These are phyloP conservation scores for Helotiales sp. DNA, from an alignment of 2,329 filamentous ascomycete genomes.

Conservation along the genomic window DNA sequence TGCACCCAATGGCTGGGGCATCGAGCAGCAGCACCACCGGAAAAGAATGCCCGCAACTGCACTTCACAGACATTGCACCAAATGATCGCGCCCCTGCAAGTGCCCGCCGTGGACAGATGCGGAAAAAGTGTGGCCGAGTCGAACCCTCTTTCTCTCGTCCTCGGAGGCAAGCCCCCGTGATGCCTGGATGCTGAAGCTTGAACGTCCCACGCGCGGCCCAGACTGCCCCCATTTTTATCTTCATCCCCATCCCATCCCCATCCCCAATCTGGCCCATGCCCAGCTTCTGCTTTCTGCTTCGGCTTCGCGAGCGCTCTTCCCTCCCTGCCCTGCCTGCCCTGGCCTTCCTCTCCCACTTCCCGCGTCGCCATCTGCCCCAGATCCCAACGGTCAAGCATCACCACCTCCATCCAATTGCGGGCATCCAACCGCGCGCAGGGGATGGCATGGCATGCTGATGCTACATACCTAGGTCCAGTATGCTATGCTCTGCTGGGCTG, in stretches of 20 bases:
- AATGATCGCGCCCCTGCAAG: not conserved
- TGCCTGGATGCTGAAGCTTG: not conserved
- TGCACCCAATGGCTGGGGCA: not conserved
- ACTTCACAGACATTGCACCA: not conserved
- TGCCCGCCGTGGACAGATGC: constrained; percentile 9
- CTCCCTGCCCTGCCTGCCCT: constrained; percentile 5
- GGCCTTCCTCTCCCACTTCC: constrained; percentile 1
- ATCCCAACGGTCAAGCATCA: not conserved
- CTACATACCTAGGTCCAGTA: no score
- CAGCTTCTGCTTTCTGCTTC: not conserved
- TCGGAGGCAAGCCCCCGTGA: constrained; percentile 17
- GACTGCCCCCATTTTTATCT: not conserved
- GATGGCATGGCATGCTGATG: not conserved
- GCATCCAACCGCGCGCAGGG: constrained; percentile 1
- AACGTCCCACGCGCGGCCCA: not conserved
- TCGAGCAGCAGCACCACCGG: not conserved
- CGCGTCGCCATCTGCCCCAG: not conserved
- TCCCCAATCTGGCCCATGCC: not conserved
- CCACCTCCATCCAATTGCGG: not conserved
- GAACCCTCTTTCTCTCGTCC: not conserved
- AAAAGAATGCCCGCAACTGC: not conserved
- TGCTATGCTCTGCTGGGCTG: no score
- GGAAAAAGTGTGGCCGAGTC: constrained; percentile 13
- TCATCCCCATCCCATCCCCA: not conserved
- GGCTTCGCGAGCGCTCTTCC: not conserved